Evolutionary conservation across 148 eudicot species (phyloP).

Genomic region (Cornus suecica): DNA sequence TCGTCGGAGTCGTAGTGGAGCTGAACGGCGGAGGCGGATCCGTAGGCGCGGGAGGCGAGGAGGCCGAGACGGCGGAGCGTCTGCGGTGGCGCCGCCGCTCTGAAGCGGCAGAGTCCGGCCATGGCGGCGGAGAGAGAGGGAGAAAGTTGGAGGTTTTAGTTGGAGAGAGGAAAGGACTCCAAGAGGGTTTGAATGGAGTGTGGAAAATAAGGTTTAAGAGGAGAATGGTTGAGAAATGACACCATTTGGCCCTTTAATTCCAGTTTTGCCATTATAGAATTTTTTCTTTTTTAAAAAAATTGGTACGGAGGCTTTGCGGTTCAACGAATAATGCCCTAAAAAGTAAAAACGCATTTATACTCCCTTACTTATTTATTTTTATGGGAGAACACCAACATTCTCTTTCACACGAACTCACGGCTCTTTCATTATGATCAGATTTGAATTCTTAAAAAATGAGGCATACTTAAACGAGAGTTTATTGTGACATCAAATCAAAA

Average conservation of each 20-base stretch:
- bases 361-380: no score
- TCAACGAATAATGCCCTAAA: no score
- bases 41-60: conserved; percentile 23
- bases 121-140: conserved; percentile 29
- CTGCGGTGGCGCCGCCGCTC: conserved; percentile 17
- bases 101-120: conserved; percentile 36
- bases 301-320: no score
- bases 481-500: no score
- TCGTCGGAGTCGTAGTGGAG: conserved; percentile 44
- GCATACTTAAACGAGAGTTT: no score
- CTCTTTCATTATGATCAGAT: no score
- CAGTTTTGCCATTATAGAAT: neutral
- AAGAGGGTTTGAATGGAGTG: conserved; percentile 1
- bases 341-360: no score
- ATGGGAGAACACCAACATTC: no score
- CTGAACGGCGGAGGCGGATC: conserved; percentile 43
- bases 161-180: no score
- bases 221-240: neutral
- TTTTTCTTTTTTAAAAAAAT: no score
- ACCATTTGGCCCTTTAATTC: neutral
- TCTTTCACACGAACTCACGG: no score
- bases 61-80: neutral
- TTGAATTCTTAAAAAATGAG: no score
- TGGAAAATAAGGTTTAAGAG: neutral
- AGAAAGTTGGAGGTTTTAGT: conserved; percentile 6